These are phyloP conservation scores for Knufia petricola DNA, from an alignment of 2,329 filamentous ascomycete genomes.

Conservation along the genomic window DNA sequence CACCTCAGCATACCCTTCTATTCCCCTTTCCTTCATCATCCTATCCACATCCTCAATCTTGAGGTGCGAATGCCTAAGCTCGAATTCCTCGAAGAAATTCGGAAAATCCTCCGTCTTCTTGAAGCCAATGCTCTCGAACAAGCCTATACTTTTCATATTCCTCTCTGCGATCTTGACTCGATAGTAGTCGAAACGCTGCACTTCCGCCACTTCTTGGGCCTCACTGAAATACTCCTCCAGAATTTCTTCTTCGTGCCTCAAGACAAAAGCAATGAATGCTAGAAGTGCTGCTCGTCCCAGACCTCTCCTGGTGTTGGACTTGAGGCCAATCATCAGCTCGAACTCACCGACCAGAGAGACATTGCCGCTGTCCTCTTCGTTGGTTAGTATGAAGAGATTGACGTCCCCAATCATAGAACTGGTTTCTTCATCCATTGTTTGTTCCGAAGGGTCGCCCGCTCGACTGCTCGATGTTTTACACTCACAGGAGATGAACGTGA, in stretches of 20 bases:
- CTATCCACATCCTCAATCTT: constrained; percentile 24
- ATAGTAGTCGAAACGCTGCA: constrained; percentile 36
- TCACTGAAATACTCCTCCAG: constrained; percentile 13
- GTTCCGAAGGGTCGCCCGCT: no score
- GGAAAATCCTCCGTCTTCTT: constrained; percentile 37
- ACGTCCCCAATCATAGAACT: constrained; percentile 61
- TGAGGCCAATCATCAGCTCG: constrained; percentile 74
- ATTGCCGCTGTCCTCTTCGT: constrained; percentile 36
- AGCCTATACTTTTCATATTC: constrained; percentile 47
- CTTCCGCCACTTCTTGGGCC: constrained; percentile 10
- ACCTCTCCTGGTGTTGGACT: constrained; percentile 49
- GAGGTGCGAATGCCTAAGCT: constrained; percentile 38
- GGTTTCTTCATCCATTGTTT: constrained; percentile 40
- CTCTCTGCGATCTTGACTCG: constrained; percentile 52
- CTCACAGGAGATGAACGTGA: constrained; percentile 78
- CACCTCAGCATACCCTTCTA: constrained; percentile 32
- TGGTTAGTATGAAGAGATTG: constrained; percentile 63
- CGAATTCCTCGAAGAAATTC: constrained; percentile 61
- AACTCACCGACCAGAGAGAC: constrained; percentile 56
- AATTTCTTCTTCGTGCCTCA: constrained; percentile 44
- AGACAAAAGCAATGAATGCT: constrained; percentile 61
- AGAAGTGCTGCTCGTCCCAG: constrained; percentile 56
- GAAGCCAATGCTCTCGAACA: constrained; percentile 56
- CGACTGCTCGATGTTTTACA: not conserved
- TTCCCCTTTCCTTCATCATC: constrained; percentile 26